Base-by-base conservation (phyloP, 2,329 filamentous ascomycete genomes). In the Hypoxylon sp. region DNA sequence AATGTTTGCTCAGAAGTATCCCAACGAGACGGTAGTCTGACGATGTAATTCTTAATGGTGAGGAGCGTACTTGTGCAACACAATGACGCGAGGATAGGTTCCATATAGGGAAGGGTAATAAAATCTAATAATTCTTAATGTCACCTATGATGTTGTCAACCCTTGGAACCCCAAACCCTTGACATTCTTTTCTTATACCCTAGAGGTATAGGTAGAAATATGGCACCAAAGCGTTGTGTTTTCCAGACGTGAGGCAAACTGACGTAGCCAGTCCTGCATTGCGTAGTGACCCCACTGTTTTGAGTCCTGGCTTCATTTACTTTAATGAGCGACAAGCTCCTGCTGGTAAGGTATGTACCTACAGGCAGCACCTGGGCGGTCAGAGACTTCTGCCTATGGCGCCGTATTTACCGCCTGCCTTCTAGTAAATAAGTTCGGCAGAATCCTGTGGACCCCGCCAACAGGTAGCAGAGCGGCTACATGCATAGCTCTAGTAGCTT, bases 1-100 rank as follows among this genome's bases (percentile, higher is more conserved):
- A 4, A 91, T 98, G 88, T 99, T 93, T 84, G 89, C 91, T 3
- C 87, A 84, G 74, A 88, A 85, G 70, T 94, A 91, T 72, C 92
- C 91, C 0, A 85, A 93, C 67, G 87, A 90, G 62, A 85, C 82
- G 74, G 78, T 92, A 2, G 75, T 78, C 3, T 78, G 31, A 75
- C 57, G 39, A 6, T 19, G 15, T 42, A 4, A 32, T 27, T 53
- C 10, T 19, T 46, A 47, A 62, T 47, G 2, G 44, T 37, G 27
- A 37, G 37, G 39, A 47, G 31, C 7, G n/a, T 7, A 8, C 21
- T 44, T 17, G 19, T 11, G 13, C 37, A 42, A 13, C 37, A 52
- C 27, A 11, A 62, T 50, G 59, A 57, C 39, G 53, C 39, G 53
- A 47, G 46, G 47, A 39, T 48, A 24, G 32, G 24, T 31, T 53